Evolutionary conservation across 1,284 basidiomycete genomes (phyloP).

Genomic region (Trametes versicolor): DNA sequence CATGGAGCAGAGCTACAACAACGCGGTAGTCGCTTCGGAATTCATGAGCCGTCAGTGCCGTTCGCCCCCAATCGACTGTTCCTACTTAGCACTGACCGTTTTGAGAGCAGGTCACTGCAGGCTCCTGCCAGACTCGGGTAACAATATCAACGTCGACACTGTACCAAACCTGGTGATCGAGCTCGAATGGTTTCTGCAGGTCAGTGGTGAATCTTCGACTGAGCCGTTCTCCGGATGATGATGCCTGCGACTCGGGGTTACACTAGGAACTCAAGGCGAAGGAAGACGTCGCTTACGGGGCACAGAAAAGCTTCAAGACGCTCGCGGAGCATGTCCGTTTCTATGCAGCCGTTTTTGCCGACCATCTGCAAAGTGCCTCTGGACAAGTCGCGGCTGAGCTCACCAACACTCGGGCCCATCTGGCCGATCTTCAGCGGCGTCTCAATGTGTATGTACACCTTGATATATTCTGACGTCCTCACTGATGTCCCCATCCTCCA

Average conservation of each 20-base stretch:
- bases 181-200: constrained; percentile 7
- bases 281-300: neutral
- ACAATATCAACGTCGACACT: neutral
- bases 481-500: too few species aligned
- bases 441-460: neutral
- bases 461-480: too few species aligned
- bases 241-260: too few species aligned
- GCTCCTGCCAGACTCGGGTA: constrained; percentile 10
- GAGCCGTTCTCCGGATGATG: too few species aligned
- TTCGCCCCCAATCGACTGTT: too few species aligned
- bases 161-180: constrained; percentile 4
- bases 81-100: neutral
- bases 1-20: constrained; percentile 13
- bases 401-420: too few species aligned
- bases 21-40: constrained; percentile 11
- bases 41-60: constrained; percentile 8
- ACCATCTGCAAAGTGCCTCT: constrained; percentile 3
- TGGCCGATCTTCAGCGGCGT: neutral
- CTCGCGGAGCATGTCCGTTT: constrained; percentile 12
- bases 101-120: neutral
- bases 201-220: too few species aligned
- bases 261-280: constrained; percentile 9
- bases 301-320: constrained; percentile 12
- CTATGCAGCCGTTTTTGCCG: constrained; percentile 8
- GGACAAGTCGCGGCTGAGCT: neutral